Evolutionary conservation across 2,329 filamentous ascomycete genomes (phyloP), one percentile per base, ranked within the genome.

Genomic region (Fusarium humuli): DNA sequence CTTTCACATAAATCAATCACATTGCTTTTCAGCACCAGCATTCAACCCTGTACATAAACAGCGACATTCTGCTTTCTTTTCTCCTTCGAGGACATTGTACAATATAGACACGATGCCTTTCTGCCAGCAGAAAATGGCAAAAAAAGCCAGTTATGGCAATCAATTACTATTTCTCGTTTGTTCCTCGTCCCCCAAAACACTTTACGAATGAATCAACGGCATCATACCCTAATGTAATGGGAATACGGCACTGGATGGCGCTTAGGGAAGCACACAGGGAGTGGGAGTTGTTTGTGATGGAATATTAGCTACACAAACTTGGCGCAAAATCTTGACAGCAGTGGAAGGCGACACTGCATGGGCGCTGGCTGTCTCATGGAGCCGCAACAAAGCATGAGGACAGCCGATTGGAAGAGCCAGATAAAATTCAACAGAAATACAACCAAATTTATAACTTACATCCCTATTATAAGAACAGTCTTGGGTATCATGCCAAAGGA

Each of bases 221-320:
- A 73, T 64, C 74, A 75, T 71, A 73, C 67, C 72, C 72, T 76
- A 76, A 76, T 76, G 71, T 76, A 76, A 76, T 76, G 74, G 64
- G 69, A 65, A 69, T 54, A 65, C 54, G 65, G 56, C 67, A 60
- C 58, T 47, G 52, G 67, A 54, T 66, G 73, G 74, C 71, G 74
- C 74, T 75, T 63, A 66, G 48, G 65, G 54, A 61, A 67, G 54
- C 57, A 62, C 62, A 61, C 46, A 44, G 37, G 58, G 62, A 64
- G 61, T 48, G 58, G 53, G 63, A 37, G 54, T 63, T 61, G 40
- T 52, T 42, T 32, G 42, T 44, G 18, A 61, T 22, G 52, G 47
- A 30, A 48, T 52, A 40, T 46, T 29, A 42, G 11, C 23, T 48
- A 37, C 40, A 22, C 32, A 34, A 42, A 22, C 16, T 34, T n/a